Evolutionary conservation across 1,139 yeast genomes (phyloP).

Genomic region (Saccharomyces hybrid): DNA sequence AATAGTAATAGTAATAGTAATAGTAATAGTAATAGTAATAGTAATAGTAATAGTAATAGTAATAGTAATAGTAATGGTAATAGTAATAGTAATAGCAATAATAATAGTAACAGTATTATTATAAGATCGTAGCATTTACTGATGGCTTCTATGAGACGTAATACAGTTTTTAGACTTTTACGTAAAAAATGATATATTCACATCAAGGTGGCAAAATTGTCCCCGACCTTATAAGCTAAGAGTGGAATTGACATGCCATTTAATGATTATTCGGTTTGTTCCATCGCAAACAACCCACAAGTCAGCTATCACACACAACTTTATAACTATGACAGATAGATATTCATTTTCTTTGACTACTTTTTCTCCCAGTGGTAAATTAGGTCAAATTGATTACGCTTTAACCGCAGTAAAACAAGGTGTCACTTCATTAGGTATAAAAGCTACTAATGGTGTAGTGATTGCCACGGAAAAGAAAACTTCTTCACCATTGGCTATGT

Average conservation of each 20-base stretch:
- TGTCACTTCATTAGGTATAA: constrained; percentile 95
- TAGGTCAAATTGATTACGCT: constrained; percentile 97
- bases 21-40: too few species aligned
- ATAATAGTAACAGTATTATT: too few species aligned
- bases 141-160: too few species aligned
- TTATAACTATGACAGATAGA: constrained; percentile 77
- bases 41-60: background rate
- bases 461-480: constrained; percentile 94
- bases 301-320: background rate
- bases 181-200: background rate
- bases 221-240: background rate
- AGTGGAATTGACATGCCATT: background rate
- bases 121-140: too few species aligned
- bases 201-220: background rate
- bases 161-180: too few species aligned
- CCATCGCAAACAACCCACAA: background rate
- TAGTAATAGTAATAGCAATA: too few species aligned
- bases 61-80: too few species aligned
- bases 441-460: constrained; percentile 93
- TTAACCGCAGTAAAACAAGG: constrained; percentile 97
- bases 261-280: background rate
- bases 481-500: constrained; percentile 66
- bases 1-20: too few species aligned
- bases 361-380: constrained; percentile 95
- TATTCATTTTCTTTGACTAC: constrained; percentile 97